Evolutionary conservation across 73 alveolate species (phyloP).

Genomic region (Tetrahymena borealis): DNA sequence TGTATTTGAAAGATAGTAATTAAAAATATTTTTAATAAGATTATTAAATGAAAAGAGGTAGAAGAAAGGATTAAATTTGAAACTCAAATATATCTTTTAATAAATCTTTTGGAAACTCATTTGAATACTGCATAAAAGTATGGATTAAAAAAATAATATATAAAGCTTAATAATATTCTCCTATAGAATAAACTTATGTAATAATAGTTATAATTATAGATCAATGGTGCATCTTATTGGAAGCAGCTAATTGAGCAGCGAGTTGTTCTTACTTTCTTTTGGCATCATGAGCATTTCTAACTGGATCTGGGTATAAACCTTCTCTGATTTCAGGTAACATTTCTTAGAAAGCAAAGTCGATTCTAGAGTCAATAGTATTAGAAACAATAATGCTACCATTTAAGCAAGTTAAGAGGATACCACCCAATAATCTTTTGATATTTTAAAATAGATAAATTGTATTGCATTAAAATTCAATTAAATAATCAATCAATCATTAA

Average conservation of each 20-base stretch:
- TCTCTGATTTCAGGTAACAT: conserved; percentile 60
- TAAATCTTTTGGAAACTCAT: too few relatives aligned
- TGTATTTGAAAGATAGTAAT: too few relatives aligned
- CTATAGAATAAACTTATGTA: too few relatives aligned
- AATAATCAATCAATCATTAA: too few relatives aligned
- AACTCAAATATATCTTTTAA: too few relatives aligned
- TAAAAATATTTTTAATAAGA: too few relatives aligned
- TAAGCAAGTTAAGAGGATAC: conserved; percentile 59
- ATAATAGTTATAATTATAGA: not conserved
- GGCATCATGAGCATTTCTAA: not conserved
- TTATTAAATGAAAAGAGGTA: too few relatives aligned
- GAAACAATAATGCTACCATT: conserved; percentile 67
- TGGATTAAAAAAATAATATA: too few relatives aligned
- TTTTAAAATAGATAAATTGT: not conserved
- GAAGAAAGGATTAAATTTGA: too few relatives aligned
- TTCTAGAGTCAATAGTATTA: conserved; percentile 75
- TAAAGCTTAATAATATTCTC: too few relatives aligned
- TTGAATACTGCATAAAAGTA: too few relatives aligned
- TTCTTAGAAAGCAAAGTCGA: conserved; percentile 58
- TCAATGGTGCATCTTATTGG: not conserved
- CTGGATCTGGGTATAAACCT: not conserved
- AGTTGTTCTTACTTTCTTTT: not conserved
- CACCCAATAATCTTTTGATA: conserved; percentile 43
- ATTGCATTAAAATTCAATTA: not conserved
- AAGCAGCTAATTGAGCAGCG: not conserved